These are phyloP conservation scores for Primulina huaijiensis DNA, from an alignment of 257 asterid genomes.

Conservation along the genomic window DNA sequence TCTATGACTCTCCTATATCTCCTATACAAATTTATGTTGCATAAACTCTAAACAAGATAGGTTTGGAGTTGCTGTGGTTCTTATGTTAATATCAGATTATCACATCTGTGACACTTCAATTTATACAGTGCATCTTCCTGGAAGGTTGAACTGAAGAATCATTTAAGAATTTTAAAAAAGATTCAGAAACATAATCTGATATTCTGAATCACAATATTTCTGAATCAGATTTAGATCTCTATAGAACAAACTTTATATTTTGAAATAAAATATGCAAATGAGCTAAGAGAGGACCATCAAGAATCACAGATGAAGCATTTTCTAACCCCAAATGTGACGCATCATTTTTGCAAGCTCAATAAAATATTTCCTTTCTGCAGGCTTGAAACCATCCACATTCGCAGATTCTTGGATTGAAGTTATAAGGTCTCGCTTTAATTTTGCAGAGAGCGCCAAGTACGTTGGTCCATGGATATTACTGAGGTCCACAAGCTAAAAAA, in stretches of 20 bases:
- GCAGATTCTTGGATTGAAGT: constrained; percentile 64
- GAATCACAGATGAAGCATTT: constrained; percentile 21
- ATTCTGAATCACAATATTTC: background rate
- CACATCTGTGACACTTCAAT: background rate
- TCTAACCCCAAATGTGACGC: constrained; percentile 79
- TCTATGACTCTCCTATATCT: background rate
- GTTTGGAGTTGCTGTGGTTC: constrained; percentile 8
- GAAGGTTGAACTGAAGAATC: constrained; percentile 4
- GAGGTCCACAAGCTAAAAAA: constrained; percentile 69
- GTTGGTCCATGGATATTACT: constrained; percentile 56
- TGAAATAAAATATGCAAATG: constrained; percentile 17
- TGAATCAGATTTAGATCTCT: constrained; percentile 12
- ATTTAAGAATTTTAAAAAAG: constrained; percentile 7
- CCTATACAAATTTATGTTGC: background rate
- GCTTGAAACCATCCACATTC: constrained; percentile 42
- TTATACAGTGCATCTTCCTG: constrained; percentile 2
- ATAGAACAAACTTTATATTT: constrained; percentile 15
- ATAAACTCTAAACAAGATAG: background rate
- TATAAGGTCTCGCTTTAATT: constrained; percentile 61
- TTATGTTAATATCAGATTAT: background rate
- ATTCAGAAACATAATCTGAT: background rate
- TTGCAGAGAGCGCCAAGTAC: constrained; percentile 47
- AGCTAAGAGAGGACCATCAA: constrained; percentile 8
- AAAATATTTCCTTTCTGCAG: constrained; percentile 63
- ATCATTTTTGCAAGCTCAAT: constrained; percentile 54